Conservation (phyloP, 208 protist species). For the Trypanosoma boissoni region DNA sequence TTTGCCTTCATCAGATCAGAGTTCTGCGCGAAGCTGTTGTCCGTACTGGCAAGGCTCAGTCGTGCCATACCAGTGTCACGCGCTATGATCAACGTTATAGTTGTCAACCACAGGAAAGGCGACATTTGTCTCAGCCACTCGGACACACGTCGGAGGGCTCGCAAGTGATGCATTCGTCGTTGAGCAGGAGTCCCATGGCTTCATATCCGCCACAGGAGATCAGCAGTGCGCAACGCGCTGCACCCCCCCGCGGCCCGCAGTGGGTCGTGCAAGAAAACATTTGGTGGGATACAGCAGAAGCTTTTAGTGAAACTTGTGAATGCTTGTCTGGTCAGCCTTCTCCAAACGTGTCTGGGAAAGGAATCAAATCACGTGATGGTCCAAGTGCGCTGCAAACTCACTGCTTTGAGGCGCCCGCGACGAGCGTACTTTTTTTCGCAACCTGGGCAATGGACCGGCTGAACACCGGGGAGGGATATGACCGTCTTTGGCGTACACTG, state of each 20-base stretch:
- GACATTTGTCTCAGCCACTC: too few relatives aligned
- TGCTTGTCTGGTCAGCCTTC: not conserved
- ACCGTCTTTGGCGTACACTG: conserved; percentile 20
- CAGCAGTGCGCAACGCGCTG: too few relatives aligned
- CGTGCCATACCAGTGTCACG: too few relatives aligned
- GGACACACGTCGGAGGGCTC: too few relatives aligned
- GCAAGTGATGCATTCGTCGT: too few relatives aligned
- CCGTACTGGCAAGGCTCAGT: too few relatives aligned
- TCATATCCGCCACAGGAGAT: too few relatives aligned
- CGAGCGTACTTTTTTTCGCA: conserved; percentile 18
- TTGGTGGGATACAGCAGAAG: conserved; percentile 6
- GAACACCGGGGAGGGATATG: not conserved
- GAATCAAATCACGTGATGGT: not conserved
- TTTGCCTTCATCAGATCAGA: conserved; percentile 27
- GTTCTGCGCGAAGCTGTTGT: conserved; percentile 4
- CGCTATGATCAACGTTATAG: not conserved
- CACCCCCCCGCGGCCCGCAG: too few relatives aligned
- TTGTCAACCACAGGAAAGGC: too few relatives aligned
- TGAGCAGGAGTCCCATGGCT: too few relatives aligned
- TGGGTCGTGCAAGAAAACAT: conserved; percentile 29
- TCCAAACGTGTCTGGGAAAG: not conserved
- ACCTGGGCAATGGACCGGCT: conserved; percentile 25
- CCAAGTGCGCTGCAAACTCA: not conserved
- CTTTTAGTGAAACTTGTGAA: conserved; percentile 11
- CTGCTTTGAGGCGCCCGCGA: too few relatives aligned